Evolutionary conservation across 208 protist genomes (phyloP).

Genomic region (Leishmania mexicana): DNA sequence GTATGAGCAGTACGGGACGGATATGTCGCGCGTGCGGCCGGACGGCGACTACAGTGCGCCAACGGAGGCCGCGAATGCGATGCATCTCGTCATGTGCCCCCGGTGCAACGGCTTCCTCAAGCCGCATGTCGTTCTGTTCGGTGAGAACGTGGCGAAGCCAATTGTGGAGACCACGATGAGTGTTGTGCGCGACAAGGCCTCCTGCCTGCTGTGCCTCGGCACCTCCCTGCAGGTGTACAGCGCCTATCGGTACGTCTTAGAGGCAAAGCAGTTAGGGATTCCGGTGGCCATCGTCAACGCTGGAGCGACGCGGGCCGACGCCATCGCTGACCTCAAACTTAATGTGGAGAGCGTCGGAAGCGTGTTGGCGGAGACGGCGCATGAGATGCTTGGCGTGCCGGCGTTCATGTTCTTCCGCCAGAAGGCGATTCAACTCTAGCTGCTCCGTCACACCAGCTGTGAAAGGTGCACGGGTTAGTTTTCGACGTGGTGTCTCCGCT

Average conservation of each 20-base stretch:
- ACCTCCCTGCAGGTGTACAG: constrained; percentile 84
- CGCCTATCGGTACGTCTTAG: constrained; percentile 67
- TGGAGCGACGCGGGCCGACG: constrained; percentile 67
- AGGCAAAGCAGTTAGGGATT: constrained; percentile 49
- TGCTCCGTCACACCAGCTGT: background rate
- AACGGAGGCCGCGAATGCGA: constrained; percentile 37
- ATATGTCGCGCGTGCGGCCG: constrained; percentile 35
- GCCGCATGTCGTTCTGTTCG: constrained; percentile 87
- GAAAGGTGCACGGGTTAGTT: background rate
- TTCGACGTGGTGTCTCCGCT: background rate
- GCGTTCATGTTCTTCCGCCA: constrained; percentile 20
- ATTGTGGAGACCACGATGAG: constrained; percentile 34
- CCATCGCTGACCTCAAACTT: constrained; percentile 56
- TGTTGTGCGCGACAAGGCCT: constrained; percentile 30
- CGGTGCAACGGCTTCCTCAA: constrained; percentile 73
- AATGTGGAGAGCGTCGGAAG: constrained; percentile 47
- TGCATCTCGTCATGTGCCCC: constrained; percentile 59
- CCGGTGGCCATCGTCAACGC: constrained; percentile 74
- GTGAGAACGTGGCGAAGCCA: constrained; percentile 61
- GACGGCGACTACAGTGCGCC: constrained; percentile 76
- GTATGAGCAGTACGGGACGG: constrained; percentile 34
- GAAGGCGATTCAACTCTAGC: constrained; percentile 7
- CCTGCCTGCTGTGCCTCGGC: constrained; percentile 68
- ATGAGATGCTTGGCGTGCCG: constrained; percentile 30
- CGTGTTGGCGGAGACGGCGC: constrained; percentile 35